Evolutionary conservation across 805 yeast genomes (phyloP).

Genomic region (Debaryomyces tyrocola): DNA sequence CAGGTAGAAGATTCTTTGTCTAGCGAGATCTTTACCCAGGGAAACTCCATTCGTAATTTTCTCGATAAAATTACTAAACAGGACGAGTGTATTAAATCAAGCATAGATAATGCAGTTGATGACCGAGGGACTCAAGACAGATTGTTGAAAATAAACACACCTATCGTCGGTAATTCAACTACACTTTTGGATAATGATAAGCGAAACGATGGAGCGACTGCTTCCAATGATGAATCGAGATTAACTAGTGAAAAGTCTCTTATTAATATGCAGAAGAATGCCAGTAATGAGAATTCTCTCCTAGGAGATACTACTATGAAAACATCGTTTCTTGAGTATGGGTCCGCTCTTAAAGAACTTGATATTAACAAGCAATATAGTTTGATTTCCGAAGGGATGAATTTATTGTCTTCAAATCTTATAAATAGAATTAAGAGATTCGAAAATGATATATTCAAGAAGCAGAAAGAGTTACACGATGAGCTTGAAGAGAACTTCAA

Average conservation of each 20-base stretch:
- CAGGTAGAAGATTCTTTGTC: background rate
- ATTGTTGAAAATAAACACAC: background rate
- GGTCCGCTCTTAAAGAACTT: background rate
- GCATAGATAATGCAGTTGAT: background rate
- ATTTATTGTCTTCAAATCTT: slow-evolving; percentile 8
- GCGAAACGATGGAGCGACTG: too few relatives aligned
- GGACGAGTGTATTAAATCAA: background rate
- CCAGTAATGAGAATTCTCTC: background rate
- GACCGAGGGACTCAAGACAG: background rate
- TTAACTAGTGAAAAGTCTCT: background rate
- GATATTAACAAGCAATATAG: slow-evolving; percentile 2
- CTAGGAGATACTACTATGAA: slow-evolving; percentile 3
- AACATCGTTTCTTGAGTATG: slow-evolving; percentile 3
- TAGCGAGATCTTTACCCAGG: background rate
- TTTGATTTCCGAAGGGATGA: slow-evolving; percentile 9
- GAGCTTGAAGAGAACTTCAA: slow-evolving; percentile 12
- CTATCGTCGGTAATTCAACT: background rate
- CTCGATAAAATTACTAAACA: background rate
- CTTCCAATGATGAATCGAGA: too few relatives aligned
- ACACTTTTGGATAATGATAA: too few relatives aligned
- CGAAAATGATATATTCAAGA: slow-evolving; percentile 10
- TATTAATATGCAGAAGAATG: background rate
- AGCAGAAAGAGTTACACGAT: slow-evolving; percentile 8
- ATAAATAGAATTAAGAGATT: slow-evolving; percentile 10
- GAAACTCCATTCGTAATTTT: background rate